Percentiles rank a stretch among this genome's conserved stretches.
Conservation (phyloP, 129 eudicot genomes). For the Helichrysum umbraculigerum region DNA sequence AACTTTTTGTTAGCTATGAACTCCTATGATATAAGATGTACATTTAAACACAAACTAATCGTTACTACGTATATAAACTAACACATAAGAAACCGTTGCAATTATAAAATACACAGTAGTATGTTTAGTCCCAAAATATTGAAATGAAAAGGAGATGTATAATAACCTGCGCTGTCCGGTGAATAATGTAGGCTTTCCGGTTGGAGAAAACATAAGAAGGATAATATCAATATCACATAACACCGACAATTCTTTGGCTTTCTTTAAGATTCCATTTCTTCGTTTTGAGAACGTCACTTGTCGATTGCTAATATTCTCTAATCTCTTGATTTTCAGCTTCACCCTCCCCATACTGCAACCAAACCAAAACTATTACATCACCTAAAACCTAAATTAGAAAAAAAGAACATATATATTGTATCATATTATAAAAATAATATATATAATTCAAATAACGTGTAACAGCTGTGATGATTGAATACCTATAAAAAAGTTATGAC, state of each 20-base stretch:
- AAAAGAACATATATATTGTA: neutral
- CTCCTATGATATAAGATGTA: neutral
- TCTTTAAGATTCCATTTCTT: conserved; percentile 78
- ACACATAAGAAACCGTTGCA: neutral
- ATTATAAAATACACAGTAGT: neutral
- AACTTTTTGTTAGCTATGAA: neutral
- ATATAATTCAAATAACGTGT: neutral
- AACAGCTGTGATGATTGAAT: neutral
- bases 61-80: neutral
- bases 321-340: conserved; percentile 80
- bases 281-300: conserved; percentile 86
- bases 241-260: conserved; percentile 82
- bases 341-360: conserved; percentile 95
- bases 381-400: neutral
- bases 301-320: conserved; percentile 81
- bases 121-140: neutral
- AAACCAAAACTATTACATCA: neutral
- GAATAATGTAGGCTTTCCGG: conserved; percentile 78
- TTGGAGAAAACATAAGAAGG: conserved; percentile 91
- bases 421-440: neutral
- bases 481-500: neutral
- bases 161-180: conserved; percentile 74
- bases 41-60: neutral
- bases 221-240: conserved; percentile 84
- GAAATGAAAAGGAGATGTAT: conserved; percentile 1